A percentile compares a stretch with the other conserved stretches of the same genome.
These are phyloP conservation scores for Grosmannia huntii DNA, from an alignment of 2,329 filamentous ascomycete genomes.

Conservation along the genomic window DNA sequence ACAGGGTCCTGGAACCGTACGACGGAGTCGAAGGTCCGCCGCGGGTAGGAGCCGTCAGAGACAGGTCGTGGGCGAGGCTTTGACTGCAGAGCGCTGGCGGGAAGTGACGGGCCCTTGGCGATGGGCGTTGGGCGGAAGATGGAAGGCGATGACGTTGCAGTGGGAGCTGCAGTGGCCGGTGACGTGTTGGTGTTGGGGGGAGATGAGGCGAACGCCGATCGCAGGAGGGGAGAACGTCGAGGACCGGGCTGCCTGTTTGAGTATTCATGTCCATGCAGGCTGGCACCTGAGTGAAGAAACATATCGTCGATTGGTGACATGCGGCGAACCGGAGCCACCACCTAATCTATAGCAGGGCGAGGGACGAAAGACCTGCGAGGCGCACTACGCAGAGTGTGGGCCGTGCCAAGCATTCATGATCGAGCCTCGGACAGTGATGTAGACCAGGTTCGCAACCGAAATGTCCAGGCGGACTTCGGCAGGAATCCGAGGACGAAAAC, in stretches of 20 bases:
- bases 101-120: slow-evolving; percentile 1
- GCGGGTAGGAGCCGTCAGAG: slow-evolving; percentile 7
- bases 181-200: not conserved
- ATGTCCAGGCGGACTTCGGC: not conserved
- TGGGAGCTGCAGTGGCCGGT: not conserved
- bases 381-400: not conserved
- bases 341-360: not conserved
- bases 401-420: not conserved
- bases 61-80: slow-evolving; percentile 2
- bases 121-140: slow-evolving; percentile 6
- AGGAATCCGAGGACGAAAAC: not conserved
- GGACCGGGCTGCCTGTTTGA: slow-evolving; percentile 26
- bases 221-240: slow-evolving; percentile 27
- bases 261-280: slow-evolving; percentile 48
- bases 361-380: not conserved
- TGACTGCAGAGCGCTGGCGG: not conserved
- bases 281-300: slow-evolving; percentile 47
- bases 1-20: slow-evolving; percentile 31
- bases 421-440: not conserved
- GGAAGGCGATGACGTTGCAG: slow-evolving; percentile 3
- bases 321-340: not conserved
- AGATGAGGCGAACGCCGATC: slow-evolving; percentile 24
- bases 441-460: not conserved
- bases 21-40: slow-evolving; percentile 20
- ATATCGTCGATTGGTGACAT: slow-evolving; percentile 22